Evolutionary conservation across 352 stramenopile species (phyloP).

Genomic region (Phytopythium boreale): DNA sequence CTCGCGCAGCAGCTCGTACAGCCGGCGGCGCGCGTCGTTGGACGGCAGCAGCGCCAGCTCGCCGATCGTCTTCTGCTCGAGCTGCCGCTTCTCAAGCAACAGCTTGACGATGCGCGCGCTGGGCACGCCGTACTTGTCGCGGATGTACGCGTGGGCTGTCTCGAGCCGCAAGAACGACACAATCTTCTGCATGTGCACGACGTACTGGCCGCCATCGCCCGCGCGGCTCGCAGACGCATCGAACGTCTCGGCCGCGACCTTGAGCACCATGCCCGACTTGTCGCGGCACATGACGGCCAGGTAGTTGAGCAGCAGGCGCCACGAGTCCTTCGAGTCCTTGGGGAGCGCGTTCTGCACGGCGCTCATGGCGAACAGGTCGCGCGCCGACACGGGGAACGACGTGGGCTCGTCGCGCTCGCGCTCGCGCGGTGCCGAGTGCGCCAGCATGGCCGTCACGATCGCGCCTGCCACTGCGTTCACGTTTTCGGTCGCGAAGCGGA

Average conservation of each 20-base stretch:
- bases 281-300: slow-evolving; percentile 88
- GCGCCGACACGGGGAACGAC: slow-evolving; percentile 71
- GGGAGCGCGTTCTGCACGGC: slow-evolving; percentile 71
- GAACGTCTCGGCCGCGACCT: slow-evolving; percentile 68
- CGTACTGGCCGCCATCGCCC: slow-evolving; percentile 83
- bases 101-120: slow-evolving; percentile 84
- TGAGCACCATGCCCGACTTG: slow-evolving; percentile 88
- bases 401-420: slow-evolving; percentile 79
- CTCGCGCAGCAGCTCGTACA: slow-evolving; percentile 81
- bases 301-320: slow-evolving; percentile 85
- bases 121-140: slow-evolving; percentile 76
- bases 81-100: slow-evolving; percentile 82
- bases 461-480: slow-evolving; percentile 81
- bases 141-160: slow-evolving; percentile 77
- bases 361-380: slow-evolving; percentile 68
- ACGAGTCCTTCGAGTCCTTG: slow-evolving; percentile 76
- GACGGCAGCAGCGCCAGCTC: slow-evolving; percentile 81
- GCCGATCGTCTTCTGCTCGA: slow-evolving; percentile 85
- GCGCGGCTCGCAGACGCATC: slow-evolving; percentile 50
- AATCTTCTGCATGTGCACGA: slow-evolving; percentile 90
- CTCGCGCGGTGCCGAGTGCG: slow-evolving; percentile 78
- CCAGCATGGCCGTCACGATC: slow-evolving; percentile 78
- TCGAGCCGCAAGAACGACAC: slow-evolving; percentile 71
- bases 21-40: slow-evolving; percentile 72
- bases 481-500: slow-evolving; percentile 81